Base-by-base conservation (phyloP, 2,329 filamentous ascomycete genomes). In the Cadophora malorum region DNA sequence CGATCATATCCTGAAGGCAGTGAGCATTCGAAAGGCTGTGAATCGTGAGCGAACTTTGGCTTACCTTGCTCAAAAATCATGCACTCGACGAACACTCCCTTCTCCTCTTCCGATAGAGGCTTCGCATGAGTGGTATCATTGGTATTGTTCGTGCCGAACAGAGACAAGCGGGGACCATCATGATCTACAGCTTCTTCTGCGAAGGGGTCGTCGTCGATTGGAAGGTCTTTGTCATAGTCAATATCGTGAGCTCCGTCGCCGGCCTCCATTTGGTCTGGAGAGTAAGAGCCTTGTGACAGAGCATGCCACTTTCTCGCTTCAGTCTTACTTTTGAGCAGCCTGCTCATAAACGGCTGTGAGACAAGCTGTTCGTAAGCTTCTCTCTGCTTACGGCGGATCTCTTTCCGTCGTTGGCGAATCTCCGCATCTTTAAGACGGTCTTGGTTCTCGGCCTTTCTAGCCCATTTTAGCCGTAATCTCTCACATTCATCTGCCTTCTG, bases 61-160 rank as follows among this genome's bases (percentile, higher is more conserved):
- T 31, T 66, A 68, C 66, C 67, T 35, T 60, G 41, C 12, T 67
- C 21, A 4, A 21, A 12, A 59, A 63, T 69, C 67, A 75, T 69
- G 19, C 58, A 65, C 3, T 72, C 60, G 52, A 74, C 67, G 52
- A 75, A 75, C 3, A 52, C 21, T 5, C 47, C 41, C 28, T 64
- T 69, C 41, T 69, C 64, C 21, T 64, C 21, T 14, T 33, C 35
- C 16, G 71, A 66, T 49, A 67, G 64, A 3, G 62, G 63, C 49
- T 45, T 59, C 1, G 63, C 63, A 19, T 16, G 50, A 7, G 41
- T 31, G n/a, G 23, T 38, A 28, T 67, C 53, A 9, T 67, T 68
- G 8, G 62, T 69, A n/a, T 72, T 74, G 23, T 71, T 66, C 12
- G 52, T 67, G 0, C 61, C 65, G 25, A 74, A 73, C 12, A 73